Evolutionary conservation across 495 filamentous ascomycete species (phyloP).

Genomic region (Podospora didyma): DNA sequence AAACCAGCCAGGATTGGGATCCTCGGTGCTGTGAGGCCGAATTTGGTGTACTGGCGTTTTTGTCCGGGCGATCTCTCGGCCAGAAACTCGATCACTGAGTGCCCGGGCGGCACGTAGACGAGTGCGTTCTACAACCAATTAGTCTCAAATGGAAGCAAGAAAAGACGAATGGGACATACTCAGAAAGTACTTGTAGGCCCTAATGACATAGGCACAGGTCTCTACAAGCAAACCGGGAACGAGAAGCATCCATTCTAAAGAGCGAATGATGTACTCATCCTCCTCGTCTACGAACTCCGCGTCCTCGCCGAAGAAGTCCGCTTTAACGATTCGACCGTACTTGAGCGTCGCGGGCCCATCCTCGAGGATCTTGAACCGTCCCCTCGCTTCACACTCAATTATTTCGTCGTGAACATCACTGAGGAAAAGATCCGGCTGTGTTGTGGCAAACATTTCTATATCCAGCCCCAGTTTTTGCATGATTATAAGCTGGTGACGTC

Average conservation of each 20-base stretch:
- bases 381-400: slow-evolving; percentile 26
- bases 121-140: slow-evolving; percentile 36
- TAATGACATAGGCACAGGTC: slow-evolving; percentile 61
- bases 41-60: slow-evolving; percentile 31
- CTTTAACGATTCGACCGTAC: slow-evolving; percentile 49
- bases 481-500: slow-evolving; percentile 58
- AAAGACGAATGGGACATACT: slow-evolving; percentile 46
- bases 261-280: slow-evolving; percentile 71
- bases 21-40: slow-evolving; percentile 8
- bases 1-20: slow-evolving; percentile 38
- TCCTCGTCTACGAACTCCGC: slow-evolving; percentile 44
- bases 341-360: slow-evolving; percentile 38
- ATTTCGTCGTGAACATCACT: slow-evolving; percentile 30
- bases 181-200: slow-evolving; percentile 69
- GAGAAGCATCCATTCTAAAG: slow-evolving; percentile 79
- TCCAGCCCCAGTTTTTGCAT: slow-evolving; percentile 53
- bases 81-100: slow-evolving; percentile 48
- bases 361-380: slow-evolving; percentile 49
- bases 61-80: slow-evolving; percentile 36
- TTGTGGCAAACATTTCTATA: slow-evolving; percentile 43
- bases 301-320: slow-evolving; percentile 62
- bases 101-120: slow-evolving; percentile 64
- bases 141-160: slow-evolving; percentile 17
- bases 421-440: slow-evolving; percentile 55
- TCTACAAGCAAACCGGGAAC: slow-evolving; percentile 66